Percentiles rank a stretch among this genome's conserved stretches.
Evolutionary conservation across 371 early-diverging fungal species (phyloP).

Genomic region (Mycotypha africana): DNA sequence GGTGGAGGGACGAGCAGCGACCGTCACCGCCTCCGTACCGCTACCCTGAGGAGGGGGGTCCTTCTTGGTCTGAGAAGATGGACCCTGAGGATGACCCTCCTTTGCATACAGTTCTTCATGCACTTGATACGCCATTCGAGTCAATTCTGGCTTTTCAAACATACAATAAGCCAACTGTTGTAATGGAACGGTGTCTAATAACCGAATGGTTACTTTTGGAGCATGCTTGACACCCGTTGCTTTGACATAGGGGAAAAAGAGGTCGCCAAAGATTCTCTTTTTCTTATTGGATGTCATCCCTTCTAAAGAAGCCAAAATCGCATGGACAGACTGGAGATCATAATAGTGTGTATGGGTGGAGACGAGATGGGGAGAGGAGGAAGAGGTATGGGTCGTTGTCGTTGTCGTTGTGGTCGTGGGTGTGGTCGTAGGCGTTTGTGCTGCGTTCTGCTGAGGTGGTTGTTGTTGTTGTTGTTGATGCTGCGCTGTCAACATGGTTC

Average conservation of each 20-base stretch:
- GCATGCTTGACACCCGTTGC: constrained; percentile 35
- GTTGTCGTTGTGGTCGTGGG: constrained; percentile 1
- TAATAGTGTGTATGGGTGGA: too few relatives aligned
- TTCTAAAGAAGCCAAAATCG: constrained; percentile 17
- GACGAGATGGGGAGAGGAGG: too few relatives aligned
- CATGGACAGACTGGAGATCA: too few relatives aligned
- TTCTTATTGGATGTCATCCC: constrained; percentile 22
- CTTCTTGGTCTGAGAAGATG: not conserved
- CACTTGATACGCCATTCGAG: constrained; percentile 7
- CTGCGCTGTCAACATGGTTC: too few relatives aligned
- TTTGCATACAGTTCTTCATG: constrained; percentile 8
- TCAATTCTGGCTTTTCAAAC: constrained; percentile 28
- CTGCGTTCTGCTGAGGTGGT: not conserved
- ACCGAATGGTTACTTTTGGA: constrained; percentile 43
- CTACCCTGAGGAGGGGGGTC: too few relatives aligned
- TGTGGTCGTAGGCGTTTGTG: not conserved
- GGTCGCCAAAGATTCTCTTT: constrained; percentile 28
- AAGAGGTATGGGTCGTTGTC: too few relatives aligned
- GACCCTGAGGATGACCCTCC: not conserved
- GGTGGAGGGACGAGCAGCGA: too few relatives aligned
- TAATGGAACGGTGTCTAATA: constrained; percentile 43
- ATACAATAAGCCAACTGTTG: constrained; percentile 40
- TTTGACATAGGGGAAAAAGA: constrained; percentile 31
- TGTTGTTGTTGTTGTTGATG: not conserved
- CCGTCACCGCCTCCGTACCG: too few relatives aligned